Evolutionary conservation across 345 rosid genomes (phyloP).

Genomic region (Xanthoceras sorbifolium): DNA sequence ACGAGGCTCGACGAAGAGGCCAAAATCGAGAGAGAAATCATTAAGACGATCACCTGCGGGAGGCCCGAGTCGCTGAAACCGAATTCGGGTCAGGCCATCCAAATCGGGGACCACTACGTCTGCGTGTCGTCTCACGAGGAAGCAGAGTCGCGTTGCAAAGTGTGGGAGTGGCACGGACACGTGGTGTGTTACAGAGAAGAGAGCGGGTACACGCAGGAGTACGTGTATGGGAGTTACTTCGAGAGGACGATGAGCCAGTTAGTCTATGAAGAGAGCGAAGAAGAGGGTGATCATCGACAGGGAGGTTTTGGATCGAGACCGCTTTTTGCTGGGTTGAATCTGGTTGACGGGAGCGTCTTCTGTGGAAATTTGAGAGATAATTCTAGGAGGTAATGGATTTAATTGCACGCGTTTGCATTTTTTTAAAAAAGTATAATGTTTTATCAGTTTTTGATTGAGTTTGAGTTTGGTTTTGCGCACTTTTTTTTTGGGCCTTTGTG

Average conservation of each 20-base stretch:
- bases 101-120: constrained; percentile 16
- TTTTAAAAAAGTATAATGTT: no score
- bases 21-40: constrained; percentile 17
- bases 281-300: constrained; percentile 6
- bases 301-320: not conserved
- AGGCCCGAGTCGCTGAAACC: constrained; percentile 19
- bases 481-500: not conserved
- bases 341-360: constrained; percentile 7
- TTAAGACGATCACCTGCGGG: not conserved
- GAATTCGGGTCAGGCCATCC: constrained; percentile 17
- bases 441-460: not conserved
- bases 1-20: constrained; percentile 10
- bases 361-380: not conserved
- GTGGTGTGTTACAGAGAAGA: constrained; percentile 2
- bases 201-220: constrained; percentile 16
- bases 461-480: not conserved
- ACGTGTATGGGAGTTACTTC: constrained; percentile 18
- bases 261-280: constrained; percentile 6
- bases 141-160: constrained; percentile 13
- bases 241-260: constrained; percentile 10
- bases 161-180: constrained; percentile 25
- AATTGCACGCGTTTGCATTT: not conserved
- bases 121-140: constrained; percentile 16
- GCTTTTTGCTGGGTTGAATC: constrained; percentile 13
- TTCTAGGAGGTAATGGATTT: constrained; percentile 13